Base-by-base conservation (phyloP, 2,329 filamentous ascomycete genomes). In the Stylonectria norvegica region DNA sequence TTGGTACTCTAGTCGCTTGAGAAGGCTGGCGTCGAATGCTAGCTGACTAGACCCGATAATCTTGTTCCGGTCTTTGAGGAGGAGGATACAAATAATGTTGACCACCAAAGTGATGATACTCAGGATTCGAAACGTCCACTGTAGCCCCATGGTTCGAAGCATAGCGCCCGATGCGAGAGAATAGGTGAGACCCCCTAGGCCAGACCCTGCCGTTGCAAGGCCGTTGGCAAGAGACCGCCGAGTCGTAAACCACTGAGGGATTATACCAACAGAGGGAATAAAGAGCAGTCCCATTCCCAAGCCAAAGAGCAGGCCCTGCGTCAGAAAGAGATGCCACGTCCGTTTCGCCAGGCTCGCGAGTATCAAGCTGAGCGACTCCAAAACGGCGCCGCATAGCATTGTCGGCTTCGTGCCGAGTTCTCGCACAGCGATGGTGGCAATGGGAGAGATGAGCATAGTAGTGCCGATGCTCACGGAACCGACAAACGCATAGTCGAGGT, bases 231-330 rank as follows among this genome's bases (percentile, higher is more conserved):
- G 65, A 16, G 70, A 74, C 0, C 78, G 66, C 12, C 65, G 64
- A 2, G 68, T 75, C 1, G 67, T 67, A 47, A 84, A 84, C 79
- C 79, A 84, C 48, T 82, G 78, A 0, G 79, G 72, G 0, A 78
- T 63, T 2, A 83, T 71, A 1, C 71, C 72, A 1, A 78, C 74
- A 3, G 67, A 68, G 0, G 71, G 72, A 0, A 81, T 72, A 48
- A 79, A 83, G 1, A 78, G 57, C 33, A 82, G 75, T 0, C 79
- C 79, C 66, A 83, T 76, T 1, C 79, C 80, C 43, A 72, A 66
- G 1, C 80, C 79, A 37, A 83, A 80, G 39, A 75, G 73, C 0
- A 81, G 55, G 1, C 79, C 79, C 45, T 83, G 79, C 2, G 66
- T 69, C 0, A 84, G 64, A 42, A 81, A 81, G 0, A 83, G 62